Evolutionary conservation across 805 yeast species (phyloP), one percentile per base, ranked within the genome.

Genomic region (Pichia occidentalis): DNA sequence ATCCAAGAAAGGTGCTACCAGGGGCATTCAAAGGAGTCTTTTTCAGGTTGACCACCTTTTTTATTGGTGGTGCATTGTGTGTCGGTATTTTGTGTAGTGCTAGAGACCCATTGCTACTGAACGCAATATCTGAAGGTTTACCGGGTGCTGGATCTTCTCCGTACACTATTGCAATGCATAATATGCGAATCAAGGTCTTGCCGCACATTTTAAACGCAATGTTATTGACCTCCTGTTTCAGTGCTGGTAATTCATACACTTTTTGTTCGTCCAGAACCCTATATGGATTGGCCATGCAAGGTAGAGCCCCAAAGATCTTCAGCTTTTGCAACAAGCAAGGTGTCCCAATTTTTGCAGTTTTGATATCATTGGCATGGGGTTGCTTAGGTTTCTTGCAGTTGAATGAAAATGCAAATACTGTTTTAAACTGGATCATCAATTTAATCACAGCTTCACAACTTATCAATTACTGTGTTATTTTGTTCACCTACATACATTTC

Each of bases 161-260:
- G 1, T 84, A 80, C 53, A 88, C 84, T 28, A 75, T 85, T 50
- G 92, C 90, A 5, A 84, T 85, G 85, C 55, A 65, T 32, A 71
- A 71, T 40, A 60, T 85, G 50, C 68, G 74, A 0, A 80, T 85
- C 36, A 73, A 64, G 23, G 76, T 73, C 0, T 65, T 85, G 37
- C 92, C 94, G 26, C 74, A 77, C 52, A 67, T 85, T 39, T 81
- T 86, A 40, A 86, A 86, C 57, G 90, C 75, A 1, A 73, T 83
- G 24, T 65, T 86, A 26, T 63, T 86, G 35, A 68, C 85, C 3
- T 73, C 90, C 2, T 84, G 86, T 3, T 80, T 84, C 47, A 77
- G 86, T 24, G 86, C 94, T 3, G 95, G 94, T 37, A 84, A 84
- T 57, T 80, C 88, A 2, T 80, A 79, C 55, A 74, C 81, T 12